Evolutionary conservation across 345 rosid species (phyloP).

Genomic region (Pistacia integerrima): DNA sequence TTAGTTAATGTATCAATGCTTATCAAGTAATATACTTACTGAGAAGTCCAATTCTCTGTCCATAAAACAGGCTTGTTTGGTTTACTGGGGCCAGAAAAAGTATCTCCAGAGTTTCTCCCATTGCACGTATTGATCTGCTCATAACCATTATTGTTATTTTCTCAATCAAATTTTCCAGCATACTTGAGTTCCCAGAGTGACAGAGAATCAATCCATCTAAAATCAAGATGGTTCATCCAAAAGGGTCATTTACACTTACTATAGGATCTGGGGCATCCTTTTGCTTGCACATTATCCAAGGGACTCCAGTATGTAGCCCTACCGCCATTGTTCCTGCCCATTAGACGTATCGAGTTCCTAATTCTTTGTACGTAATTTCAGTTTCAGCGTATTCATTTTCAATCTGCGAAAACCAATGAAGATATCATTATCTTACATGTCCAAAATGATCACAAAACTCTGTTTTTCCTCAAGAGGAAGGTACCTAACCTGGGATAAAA

Average conservation of each 20-base stretch:
- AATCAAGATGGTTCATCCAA: neutral
- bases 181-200: neutral
- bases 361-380: conserved; percentile 41
- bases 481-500: conserved; percentile 45
- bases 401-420: conserved; percentile 27
- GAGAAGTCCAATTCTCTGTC: conserved; percentile 67
- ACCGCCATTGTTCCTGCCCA: conserved; percentile 57
- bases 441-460: neutral
- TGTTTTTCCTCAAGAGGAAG: neutral
- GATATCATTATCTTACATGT: neutral
- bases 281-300: conserved; percentile 64
- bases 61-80: conserved; percentile 49
- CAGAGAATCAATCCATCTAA: neutral
- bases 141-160: neutral
- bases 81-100: conserved; percentile 48
- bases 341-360: conserved; percentile 45
- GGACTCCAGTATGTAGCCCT: conserved; percentile 41
- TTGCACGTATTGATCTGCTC: conserved; percentile 58
- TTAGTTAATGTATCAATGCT: neutral
- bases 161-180: neutral
- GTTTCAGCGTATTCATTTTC: conserved; percentile 54
- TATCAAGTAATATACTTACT: conserved; percentile 30
- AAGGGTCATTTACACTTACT: conserved; percentile 26
- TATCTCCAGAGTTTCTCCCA: conserved; percentile 58
- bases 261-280: conserved; percentile 50